Percentiles rank a stretch among this genome's conserved stretches.
These are phyloP conservation scores for Simmondsia chinensis DNA, from an alignment of 148 eudicot species.

Conservation along the genomic window DNA sequence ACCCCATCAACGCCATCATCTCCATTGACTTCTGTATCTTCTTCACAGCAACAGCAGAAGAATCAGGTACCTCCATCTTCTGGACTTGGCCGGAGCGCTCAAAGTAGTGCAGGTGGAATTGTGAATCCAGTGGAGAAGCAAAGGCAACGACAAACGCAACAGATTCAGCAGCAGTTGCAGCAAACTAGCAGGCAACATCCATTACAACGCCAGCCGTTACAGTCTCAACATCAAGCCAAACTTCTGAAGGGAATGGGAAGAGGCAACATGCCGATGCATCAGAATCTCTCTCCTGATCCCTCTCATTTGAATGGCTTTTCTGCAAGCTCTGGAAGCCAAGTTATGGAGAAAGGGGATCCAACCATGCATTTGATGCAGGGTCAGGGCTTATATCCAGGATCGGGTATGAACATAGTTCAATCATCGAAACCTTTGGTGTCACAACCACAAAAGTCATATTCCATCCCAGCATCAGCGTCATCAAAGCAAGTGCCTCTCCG, in stretches of 20 bases:
- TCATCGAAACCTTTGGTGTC: slow-evolving; percentile 30
- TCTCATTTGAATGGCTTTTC: slow-evolving; percentile 47
- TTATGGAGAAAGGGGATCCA: slow-evolving; percentile 54
- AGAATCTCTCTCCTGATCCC: slow-evolving; percentile 39
- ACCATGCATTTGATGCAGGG: slow-evolving; percentile 32
- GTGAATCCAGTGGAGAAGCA: slow-evolving; percentile 57
- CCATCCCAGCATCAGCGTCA: slow-evolving; percentile 28
- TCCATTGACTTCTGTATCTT: slow-evolving; percentile 29
- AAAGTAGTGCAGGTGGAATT: slow-evolving; percentile 30
- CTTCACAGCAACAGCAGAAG: slow-evolving; percentile 50
- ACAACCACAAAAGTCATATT: slow-evolving; percentile 36
- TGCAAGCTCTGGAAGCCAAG: slow-evolving; percentile 31
- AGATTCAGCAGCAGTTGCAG: slow-evolving; percentile 29
- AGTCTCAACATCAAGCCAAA: slow-evolving; percentile 57
- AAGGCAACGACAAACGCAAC: slow-evolving; percentile 43
- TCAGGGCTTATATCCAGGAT: slow-evolving; percentile 26
- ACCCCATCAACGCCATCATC: slow-evolving; percentile 39
- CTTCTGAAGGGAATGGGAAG: slow-evolving; percentile 52
- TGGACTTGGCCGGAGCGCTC: slow-evolving; percentile 41
- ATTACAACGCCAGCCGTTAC: slow-evolving; percentile 50
- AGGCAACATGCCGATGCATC: slow-evolving; percentile 44
- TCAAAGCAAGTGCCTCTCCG: slow-evolving; percentile 40
- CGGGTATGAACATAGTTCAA: slow-evolving; percentile 27
- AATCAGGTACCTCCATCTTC: slow-evolving; percentile 45
- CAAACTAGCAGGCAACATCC: slow-evolving; percentile 72